phyloP scores from a whole-genome alignment of 768 basidiomycete genomes.

The Sistotremastrum suecicum region DNA sequence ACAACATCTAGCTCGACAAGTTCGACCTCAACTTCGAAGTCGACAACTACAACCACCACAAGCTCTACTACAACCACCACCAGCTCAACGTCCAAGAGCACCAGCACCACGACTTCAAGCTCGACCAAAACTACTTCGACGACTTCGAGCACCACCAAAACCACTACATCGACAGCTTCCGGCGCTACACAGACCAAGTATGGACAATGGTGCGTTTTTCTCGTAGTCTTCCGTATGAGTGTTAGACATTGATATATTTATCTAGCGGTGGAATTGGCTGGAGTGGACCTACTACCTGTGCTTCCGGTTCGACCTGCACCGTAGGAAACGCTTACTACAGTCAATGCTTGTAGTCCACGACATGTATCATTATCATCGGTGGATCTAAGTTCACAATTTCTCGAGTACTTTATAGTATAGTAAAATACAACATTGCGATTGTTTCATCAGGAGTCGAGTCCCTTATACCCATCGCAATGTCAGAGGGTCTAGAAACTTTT shows the following conservation, averaged over 20 bases:
- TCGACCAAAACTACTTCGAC: not conserved
- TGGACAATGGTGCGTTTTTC: not conserved
- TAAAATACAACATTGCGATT: too few relatives aligned
- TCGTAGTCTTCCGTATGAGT: too few relatives aligned
- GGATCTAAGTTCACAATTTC: too few relatives aligned
- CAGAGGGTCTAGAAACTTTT: slow-evolving; percentile 7
- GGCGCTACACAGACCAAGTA: not conserved
- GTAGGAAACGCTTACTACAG: slow-evolving; percentile 33
- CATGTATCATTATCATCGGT: too few relatives aligned
- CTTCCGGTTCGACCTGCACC: slow-evolving; percentile 31
- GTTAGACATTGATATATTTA: too few relatives aligned
- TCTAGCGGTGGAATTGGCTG: slow-evolving; percentile 33
- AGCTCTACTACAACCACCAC: slow-evolving; percentile 1
- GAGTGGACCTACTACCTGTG: slow-evolving; percentile 36
- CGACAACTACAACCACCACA: not conserved
- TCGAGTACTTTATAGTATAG: too few relatives aligned
- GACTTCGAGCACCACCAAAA: too few relatives aligned
- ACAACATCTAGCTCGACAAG: not conserved
- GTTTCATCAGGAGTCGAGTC: too few relatives aligned
- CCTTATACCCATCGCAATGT: too few relatives aligned
- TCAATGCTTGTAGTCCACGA: slow-evolving; percentile 25
- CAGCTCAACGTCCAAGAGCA: not conserved
- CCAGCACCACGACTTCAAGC: slow-evolving; percentile 1
- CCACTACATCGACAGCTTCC: not conserved
- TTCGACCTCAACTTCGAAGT: not conserved